Conservation (phyloP, 768 basidiomycete genomes). For the Pisolithus albus region DNA sequence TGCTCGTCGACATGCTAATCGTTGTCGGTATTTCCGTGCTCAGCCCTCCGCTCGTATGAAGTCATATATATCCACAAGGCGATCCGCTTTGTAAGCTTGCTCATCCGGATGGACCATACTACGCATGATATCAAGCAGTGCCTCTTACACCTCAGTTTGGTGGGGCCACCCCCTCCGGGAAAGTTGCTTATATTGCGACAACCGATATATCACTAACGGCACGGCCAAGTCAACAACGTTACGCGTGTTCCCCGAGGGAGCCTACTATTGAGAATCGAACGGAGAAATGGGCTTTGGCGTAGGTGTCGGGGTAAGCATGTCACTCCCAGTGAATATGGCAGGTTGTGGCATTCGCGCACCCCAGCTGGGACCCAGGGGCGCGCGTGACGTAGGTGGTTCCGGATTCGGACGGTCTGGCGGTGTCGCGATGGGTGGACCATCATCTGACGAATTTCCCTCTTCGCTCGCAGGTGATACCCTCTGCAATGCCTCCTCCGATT, state of each 20-base stretch:
- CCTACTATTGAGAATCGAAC: neutral
- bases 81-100: too few relatives aligned
- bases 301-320: slow-evolving; percentile 43
- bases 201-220: too few relatives aligned
- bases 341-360: slow-evolving; percentile 30
- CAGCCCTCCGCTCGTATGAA: neutral
- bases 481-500: neutral
- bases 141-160: too few relatives aligned
- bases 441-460: slow-evolving; percentile 21
- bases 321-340: slow-evolving; percentile 36
- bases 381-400: slow-evolving; percentile 46
- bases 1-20: neutral
- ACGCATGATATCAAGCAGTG: too few relatives aligned
- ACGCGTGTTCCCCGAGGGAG: neutral
- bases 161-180: too few relatives aligned
- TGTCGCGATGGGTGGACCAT: slow-evolving; percentile 30
- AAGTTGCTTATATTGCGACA: too few relatives aligned
- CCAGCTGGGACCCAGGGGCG: slow-evolving; percentile 36
- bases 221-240: neutral
- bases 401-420: slow-evolving; percentile 52
- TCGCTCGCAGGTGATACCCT: neutral
- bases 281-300: slow-evolving; percentile 20
- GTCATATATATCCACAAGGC: too few relatives aligned
- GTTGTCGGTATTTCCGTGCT: too few relatives aligned
- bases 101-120: too few relatives aligned